Conservation (phyloP, 768 basidiomycete genomes). For the Tremella mesenterica region DNA sequence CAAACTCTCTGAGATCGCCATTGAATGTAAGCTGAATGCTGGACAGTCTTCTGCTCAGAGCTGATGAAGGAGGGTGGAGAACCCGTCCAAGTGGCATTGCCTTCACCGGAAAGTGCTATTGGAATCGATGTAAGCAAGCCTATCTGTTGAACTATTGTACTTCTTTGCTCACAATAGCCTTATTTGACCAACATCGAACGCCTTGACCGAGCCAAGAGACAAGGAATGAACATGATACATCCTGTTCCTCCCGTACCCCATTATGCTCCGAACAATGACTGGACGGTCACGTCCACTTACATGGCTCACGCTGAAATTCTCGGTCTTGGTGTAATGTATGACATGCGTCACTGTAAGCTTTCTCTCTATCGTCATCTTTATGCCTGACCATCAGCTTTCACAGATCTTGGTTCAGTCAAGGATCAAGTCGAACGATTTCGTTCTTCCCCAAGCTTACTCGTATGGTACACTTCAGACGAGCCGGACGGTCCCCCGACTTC, state of each 20-base stretch:
- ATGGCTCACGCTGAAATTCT: constrained; percentile 61
- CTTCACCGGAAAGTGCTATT: too few species aligned
- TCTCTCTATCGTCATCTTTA: neutral
- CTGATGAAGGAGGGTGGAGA: constrained; percentile 4
- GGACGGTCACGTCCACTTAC: constrained; percentile 20
- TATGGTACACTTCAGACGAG: constrained; percentile 62
- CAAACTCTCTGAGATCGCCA: too few species aligned
- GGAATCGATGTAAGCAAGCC: too few species aligned
- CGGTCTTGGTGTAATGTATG: constrained; percentile 67
- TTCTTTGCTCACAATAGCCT: too few species aligned
- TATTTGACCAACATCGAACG: constrained; percentile 3
- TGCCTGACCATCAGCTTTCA: constrained; percentile 49
- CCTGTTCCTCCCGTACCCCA: constrained; percentile 50
- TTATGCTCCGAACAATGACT: constrained; percentile 5
- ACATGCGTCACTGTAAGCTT: constrained; percentile 55
- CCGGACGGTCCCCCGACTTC: constrained; percentile 52
- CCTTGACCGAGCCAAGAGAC: constrained; percentile 4
- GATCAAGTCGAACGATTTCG: constrained; percentile 64
- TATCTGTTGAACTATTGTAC: too few species aligned
- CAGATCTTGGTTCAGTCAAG: constrained; percentile 56
- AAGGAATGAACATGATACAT: constrained; percentile 55
- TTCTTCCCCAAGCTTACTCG: constrained; percentile 57
- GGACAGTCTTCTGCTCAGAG: too few species aligned
- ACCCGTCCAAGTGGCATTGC: neutral
- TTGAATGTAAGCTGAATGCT: too few species aligned